Evolutionary conservation across 129 eudicot species (phyloP), one percentile per base, ranked within the genome.

Genomic region (Chrysanthemum seticuspe): DNA sequence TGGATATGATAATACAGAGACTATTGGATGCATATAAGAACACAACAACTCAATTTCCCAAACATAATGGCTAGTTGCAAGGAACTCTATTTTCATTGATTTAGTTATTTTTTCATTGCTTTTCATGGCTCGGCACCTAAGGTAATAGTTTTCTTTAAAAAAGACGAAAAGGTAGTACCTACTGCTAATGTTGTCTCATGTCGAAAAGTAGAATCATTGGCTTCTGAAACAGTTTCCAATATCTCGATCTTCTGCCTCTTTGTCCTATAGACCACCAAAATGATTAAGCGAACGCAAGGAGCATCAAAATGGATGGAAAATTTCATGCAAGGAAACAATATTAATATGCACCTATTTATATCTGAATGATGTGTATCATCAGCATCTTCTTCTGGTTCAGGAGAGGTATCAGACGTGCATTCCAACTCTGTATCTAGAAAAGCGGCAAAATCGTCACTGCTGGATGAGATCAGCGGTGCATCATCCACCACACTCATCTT

Each of bases 201-300:
- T 27, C 65, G 80, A 67, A 77, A 71, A 5, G 74, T 67, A 69
- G 83, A 77, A 67, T 67, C 78, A 55, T 62, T 65, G 34, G 76
- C 21, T 57, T 67, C 81, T 45, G 64, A 15, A 10, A 59, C 67
- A 63, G 54, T 72, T 64, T 82, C 86, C 12, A 25, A 19, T 50
- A 71, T 68, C 78, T 85, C 87, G 74, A 83, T 76, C 74, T 88
- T 88, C 71, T 74, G 88, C 85, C 78, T 88, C 63, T 85, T 88
- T 61, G 74, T 84, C 70, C 90, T 88, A 31, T 21, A 58, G n/a
- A 71, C n/a, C 45, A 31, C 47, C 48, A 62, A 78, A 12, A 23
- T 7, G 15, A 29, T 50, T 56, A 13, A 13, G 10, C 11, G 6
- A 54, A 19, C 21, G 49, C 13, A 70, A n/a, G 9, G 53, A 71